phyloP scores from a whole-genome alignment of 148 eudicot genomes.

The Fagopyrum esculentum region DNA sequence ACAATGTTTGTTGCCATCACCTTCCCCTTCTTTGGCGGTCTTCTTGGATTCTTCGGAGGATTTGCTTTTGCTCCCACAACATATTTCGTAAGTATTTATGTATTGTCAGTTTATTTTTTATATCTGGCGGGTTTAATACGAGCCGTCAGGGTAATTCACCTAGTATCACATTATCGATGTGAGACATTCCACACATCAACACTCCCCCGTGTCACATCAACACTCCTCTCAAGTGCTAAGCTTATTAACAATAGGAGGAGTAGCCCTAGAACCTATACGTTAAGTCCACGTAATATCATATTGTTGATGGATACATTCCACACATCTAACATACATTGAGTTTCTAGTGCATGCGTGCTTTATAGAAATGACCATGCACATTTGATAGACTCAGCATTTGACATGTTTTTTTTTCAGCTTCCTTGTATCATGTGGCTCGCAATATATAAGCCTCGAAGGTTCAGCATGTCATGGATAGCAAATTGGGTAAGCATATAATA shows the following conservation, averaged over 20 bases:
- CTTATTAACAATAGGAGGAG: no score
- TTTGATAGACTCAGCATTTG: not conserved
- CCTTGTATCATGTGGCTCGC: conserved; percentile 14
- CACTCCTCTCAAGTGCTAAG: no score
- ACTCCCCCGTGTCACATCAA: no score
- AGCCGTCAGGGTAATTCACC: no score
- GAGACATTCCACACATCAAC: no score
- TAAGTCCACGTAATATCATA: no score
- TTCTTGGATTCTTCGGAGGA: conserved; percentile 15
- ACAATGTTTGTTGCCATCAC: conserved; percentile 10
- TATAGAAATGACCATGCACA: not conserved
- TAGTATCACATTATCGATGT: no score
- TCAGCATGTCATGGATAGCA: conserved; percentile 5
- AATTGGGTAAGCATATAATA: not conserved
- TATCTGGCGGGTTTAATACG: no score
- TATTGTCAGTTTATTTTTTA: no score
- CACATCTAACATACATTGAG: no score
- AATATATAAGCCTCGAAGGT: conserved; percentile 12
- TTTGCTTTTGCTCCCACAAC: conserved; percentile 13
- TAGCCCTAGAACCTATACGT: no score
- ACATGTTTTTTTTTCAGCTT: conserved; percentile 5
- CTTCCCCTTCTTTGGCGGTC: conserved; percentile 13
- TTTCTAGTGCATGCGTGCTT: not conserved
- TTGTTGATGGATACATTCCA: no score
- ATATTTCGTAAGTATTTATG: conserved; percentile 4